These are phyloP conservation scores for Aspergillus sp. DNA, from an alignment of 2,329 filamentous ascomycete genomes.

Conservation along the genomic window DNA sequence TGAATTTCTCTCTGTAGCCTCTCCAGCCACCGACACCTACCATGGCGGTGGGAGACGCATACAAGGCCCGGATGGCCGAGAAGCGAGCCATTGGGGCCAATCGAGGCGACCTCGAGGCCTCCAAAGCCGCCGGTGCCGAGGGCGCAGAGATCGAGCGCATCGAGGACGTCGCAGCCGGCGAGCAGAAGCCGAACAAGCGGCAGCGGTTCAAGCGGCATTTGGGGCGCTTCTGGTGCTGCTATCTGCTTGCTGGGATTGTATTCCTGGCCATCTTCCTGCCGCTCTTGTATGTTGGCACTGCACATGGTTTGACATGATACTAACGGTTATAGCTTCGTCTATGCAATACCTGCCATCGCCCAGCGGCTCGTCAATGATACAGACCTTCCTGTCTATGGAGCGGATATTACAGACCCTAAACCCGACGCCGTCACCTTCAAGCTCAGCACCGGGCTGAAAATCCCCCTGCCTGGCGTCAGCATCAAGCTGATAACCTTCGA, in stretches of 20 bases:
- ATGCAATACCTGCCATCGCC: conserved; percentile 24
- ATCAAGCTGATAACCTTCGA: conserved; percentile 34
- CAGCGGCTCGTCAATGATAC: conserved; percentile 25
- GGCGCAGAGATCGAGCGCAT: conserved; percentile 11
- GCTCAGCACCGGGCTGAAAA: conserved; percentile 19
- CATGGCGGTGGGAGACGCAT: conserved; percentile 15
- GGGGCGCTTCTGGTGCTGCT: conserved; percentile 24
- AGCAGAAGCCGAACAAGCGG: conserved; percentile 1
- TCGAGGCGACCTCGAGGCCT: background rate
- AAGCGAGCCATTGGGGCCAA: conserved; percentile 2
- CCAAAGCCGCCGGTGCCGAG: background rate
- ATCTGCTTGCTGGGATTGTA: conserved; percentile 18
- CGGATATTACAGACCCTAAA: conserved; percentile 21
- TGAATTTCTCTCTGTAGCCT: too few relatives aligned
- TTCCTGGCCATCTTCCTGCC: conserved; percentile 27
- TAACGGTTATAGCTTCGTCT: conserved; percentile 19
- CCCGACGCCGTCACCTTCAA: conserved; percentile 20
- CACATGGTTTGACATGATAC: background rate
- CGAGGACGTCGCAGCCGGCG: conserved; percentile 1
- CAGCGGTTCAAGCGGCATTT: conserved; percentile 13
- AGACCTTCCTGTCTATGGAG: conserved; percentile 21
- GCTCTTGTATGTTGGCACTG: conserved; percentile 17
- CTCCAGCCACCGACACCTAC: background rate
- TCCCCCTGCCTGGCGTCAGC: conserved; percentile 16
- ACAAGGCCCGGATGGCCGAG: conserved; percentile 6